phyloP scores from a whole-genome alignment of 1,284 basidiomycete genomes.

The Clitocybe nebularis region DNA sequence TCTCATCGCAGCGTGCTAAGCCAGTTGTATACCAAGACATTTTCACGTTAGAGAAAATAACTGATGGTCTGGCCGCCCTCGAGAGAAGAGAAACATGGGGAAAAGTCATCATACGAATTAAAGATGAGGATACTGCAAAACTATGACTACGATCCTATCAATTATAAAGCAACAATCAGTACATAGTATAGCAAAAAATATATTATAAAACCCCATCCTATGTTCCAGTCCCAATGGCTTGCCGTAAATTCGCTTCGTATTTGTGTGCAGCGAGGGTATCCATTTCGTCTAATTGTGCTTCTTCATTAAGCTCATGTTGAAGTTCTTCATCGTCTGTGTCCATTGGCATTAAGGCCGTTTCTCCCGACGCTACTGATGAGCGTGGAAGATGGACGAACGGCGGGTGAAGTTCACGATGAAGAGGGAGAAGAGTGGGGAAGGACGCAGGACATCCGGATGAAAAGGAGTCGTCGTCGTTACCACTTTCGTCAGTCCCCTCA shows the following conservation, averaged over 20 bases:
- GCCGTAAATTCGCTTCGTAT: conserved; percentile 28
- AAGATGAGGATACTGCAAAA: conserved; percentile 28
- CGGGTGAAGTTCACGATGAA: conserved; percentile 20
- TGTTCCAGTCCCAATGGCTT: conserved; percentile 7
- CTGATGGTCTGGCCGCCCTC: conserved; percentile 68
- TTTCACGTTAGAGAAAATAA: conserved; percentile 58
- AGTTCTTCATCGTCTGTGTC: conserved; percentile 42
- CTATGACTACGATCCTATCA: conserved; percentile 12
- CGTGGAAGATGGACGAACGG: conserved; percentile 26
- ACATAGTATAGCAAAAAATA: conserved; percentile 6
- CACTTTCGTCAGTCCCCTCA: conserved; percentile 12
- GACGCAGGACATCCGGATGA: conserved; percentile 5
- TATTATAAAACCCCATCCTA: background rate
- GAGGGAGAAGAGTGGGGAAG: conserved; percentile 15
- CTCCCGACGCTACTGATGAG: conserved; percentile 8
- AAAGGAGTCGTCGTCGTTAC: background rate
- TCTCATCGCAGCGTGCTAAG: conserved; percentile 61
- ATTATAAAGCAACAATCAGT: background rate
- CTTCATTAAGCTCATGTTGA: conserved; percentile 41
- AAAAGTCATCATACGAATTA: conserved; percentile 77
- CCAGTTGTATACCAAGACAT: conserved; percentile 74
- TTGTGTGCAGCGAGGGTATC: conserved; percentile 30
- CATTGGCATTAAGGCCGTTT: conserved; percentile 27
- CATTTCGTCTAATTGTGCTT: conserved; percentile 37
- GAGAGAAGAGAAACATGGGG: conserved; percentile 90